These are phyloP conservation scores for Amanita phalloides DNA, from an alignment of 768 basidiomycete species.

Conservation along the genomic window DNA sequence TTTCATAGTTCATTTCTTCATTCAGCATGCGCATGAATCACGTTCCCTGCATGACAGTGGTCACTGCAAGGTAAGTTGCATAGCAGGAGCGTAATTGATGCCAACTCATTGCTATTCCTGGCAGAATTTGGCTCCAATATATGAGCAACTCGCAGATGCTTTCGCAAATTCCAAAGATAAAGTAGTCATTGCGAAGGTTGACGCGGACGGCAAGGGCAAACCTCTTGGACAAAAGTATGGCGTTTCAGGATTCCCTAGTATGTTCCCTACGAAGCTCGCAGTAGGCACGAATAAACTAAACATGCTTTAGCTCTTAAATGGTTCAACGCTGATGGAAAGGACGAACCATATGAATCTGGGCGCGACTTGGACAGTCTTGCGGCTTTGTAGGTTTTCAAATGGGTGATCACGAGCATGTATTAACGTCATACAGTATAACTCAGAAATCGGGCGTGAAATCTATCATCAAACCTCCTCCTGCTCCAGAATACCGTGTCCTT, in stretches of 20 bases:
- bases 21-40: neutral
- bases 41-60: slow-evolving; percentile 34
- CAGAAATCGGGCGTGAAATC: slow-evolving; percentile 73
- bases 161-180: slow-evolving; percentile 70
- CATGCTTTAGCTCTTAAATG: slow-evolving; percentile 68
- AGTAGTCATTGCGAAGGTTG: slow-evolving; percentile 84
- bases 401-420: neutral
- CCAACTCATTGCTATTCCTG: neutral
- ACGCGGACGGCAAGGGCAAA: slow-evolving; percentile 83
- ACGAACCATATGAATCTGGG: slow-evolving; percentile 62
- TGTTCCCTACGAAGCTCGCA: slow-evolving; percentile 18
- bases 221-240: slow-evolving; percentile 68
- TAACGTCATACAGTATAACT: slow-evolving; percentile 42
- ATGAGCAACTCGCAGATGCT: slow-evolving; percentile 86
- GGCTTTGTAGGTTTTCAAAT: slow-evolving; percentile 46
- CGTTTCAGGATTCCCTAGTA: slow-evolving; percentile 82
- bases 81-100: neutral
- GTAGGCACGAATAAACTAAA: neutral
- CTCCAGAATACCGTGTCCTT: slow-evolving; percentile 56
- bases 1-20: neutral
- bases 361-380: slow-evolving; percentile 74
- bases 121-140: slow-evolving; percentile 80
- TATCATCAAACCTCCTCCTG: slow-evolving; percentile 79
- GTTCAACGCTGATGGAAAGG: slow-evolving; percentile 65
- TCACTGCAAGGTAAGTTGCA: slow-evolving; percentile 65